phyloP scores from a whole-genome alignment of 208 protist species.

The Leishmania guyanensis region DNA sequence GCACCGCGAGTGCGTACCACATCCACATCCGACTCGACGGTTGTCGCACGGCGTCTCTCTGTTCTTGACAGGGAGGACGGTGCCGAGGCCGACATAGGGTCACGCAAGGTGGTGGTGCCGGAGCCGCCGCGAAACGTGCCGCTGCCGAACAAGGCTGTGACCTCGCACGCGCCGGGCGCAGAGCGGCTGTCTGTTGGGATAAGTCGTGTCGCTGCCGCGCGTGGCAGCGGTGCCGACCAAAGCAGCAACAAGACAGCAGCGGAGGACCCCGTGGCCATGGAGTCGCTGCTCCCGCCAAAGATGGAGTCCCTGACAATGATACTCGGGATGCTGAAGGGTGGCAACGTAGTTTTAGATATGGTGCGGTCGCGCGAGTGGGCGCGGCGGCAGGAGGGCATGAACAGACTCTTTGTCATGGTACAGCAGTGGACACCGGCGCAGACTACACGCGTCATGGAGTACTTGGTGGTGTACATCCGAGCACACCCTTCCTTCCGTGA shows the following conservation, averaged over 20 bases:
- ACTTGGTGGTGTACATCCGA: constrained; percentile 70
- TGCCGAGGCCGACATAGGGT: neutral
- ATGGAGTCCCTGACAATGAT: constrained; percentile 63
- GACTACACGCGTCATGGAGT: constrained; percentile 50
- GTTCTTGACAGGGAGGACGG: neutral
- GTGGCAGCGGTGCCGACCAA: neutral
- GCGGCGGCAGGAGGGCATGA: constrained; percentile 64
- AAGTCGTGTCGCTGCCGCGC: neutral
- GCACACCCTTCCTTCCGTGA: constrained; percentile 71
- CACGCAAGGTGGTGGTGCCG: neutral
- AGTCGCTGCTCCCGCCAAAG: constrained; percentile 72
- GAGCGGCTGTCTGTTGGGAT: neutral
- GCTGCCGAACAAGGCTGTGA: neutral
- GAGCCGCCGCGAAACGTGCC: constrained; percentile 6
- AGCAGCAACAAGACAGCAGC: constrained; percentile 5
- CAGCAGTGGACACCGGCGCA: constrained; percentile 55
- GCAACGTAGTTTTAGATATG: constrained; percentile 54
- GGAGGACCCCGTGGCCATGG: constrained; percentile 70
- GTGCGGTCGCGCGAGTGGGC: constrained; percentile 82
- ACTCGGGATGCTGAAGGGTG: constrained; percentile 59
- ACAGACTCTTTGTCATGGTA: constrained; percentile 51
- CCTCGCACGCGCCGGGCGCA: neutral
- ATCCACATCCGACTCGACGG: neutral
- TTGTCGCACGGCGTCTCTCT: constrained; percentile 17
- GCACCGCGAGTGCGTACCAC: constrained; percentile 5